phyloP scores from a whole-genome alignment of 345 rosid species.

The Pistacia vera region DNA sequence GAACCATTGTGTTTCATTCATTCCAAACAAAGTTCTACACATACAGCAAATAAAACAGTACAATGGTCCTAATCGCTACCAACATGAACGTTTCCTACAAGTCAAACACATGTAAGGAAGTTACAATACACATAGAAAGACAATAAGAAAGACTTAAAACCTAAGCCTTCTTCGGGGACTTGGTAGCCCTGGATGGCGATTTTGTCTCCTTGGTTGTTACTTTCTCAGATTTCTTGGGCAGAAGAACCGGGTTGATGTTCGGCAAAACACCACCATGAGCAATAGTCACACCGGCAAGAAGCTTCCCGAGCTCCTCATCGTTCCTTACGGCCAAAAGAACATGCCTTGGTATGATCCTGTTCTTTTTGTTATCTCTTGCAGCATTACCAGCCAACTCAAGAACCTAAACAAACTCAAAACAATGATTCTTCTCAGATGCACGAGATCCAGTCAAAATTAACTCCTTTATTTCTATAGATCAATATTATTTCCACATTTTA shows the following conservation, averaged over 20 bases:
- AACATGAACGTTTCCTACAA: conserved; percentile 9
- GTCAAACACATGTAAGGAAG: conserved; percentile 20
- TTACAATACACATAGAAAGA: conserved; percentile 5
- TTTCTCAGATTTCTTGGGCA: conserved; percentile 64
- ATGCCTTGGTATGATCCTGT: conserved; percentile 68
- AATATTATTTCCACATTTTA: neutral
- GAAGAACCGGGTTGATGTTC: conserved; percentile 68
- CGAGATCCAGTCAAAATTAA: neutral
- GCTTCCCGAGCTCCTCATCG: conserved; percentile 71
- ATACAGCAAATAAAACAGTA: neutral
- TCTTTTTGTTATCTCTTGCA: conserved; percentile 78
- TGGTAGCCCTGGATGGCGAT: conserved; percentile 68
- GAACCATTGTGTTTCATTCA: conserved; percentile 5
- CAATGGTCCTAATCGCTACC: conserved; percentile 11
- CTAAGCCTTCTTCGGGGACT: conserved; percentile 71
- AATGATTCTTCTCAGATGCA: neutral
- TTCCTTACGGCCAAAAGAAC: conserved; percentile 69
- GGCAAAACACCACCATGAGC: conserved; percentile 82
- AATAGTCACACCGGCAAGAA: conserved; percentile 67
- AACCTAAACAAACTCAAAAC: conserved; percentile 34
- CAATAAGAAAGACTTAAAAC: neutral
- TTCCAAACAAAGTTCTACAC: conserved; percentile 1
- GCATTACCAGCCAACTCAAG: conserved; percentile 80
- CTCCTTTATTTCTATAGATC: neutral
- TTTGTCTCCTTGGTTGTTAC: conserved; percentile 47